These are phyloP conservation scores for Saccharomyces hybrid DNA, from an alignment of 1,139 yeast genomes.

Conservation along the genomic window DNA sequence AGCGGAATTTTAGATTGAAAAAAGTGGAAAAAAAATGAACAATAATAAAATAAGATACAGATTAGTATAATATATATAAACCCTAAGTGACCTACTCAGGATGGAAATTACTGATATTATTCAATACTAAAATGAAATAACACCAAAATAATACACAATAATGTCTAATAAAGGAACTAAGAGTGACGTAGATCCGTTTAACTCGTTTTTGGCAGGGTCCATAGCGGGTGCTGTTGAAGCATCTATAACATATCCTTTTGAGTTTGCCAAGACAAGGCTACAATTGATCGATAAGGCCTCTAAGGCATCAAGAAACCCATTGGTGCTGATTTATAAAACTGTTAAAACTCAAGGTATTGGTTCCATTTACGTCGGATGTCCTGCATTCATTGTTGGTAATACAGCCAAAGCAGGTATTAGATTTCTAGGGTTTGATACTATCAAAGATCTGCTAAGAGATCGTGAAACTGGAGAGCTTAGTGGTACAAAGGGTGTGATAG, in stretches of 20 bases:
- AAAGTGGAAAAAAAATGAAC: neutral
- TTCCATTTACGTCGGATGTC: conserved; percentile 91
- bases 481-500: conserved; percentile 85
- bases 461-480: conserved; percentile 71
- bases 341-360: conserved; percentile 73
- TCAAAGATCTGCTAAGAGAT: conserved; percentile 70
- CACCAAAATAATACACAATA: neutral
- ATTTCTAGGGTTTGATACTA: conserved; percentile 87
- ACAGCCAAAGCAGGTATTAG: conserved; percentile 93
- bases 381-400: conserved; percentile 92
- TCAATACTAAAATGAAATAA: neutral
- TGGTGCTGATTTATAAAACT: conserved; percentile 65
- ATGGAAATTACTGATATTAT: neutral
- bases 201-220: conserved; percentile 88
- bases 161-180: neutral
- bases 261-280: conserved; percentile 88
- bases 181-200: conserved; percentile 44
- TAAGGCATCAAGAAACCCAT: conserved; percentile 70
- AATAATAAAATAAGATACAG: neutral
- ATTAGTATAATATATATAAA: neutral
- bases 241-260: conserved; percentile 86
- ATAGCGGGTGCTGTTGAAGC: conserved; percentile 94
- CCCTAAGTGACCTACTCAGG: neutral
- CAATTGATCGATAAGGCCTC: conserved; percentile 72
- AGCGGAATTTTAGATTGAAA: neutral